Base-by-base conservation (phyloP, 768 basidiomycete species). In the Suillus cothurnatus region DNA sequence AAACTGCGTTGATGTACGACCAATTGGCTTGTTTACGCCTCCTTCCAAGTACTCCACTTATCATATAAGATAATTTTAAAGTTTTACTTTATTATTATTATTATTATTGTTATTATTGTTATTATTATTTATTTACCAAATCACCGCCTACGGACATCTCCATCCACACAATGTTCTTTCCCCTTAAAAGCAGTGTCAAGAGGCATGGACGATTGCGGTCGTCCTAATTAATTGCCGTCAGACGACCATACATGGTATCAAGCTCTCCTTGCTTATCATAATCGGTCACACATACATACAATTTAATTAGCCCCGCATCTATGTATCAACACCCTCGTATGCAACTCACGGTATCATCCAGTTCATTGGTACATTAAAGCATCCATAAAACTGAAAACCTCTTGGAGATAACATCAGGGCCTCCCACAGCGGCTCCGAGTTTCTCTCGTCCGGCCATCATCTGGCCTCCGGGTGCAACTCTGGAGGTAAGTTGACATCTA, bases 1-100 rank as follows among this genome's bases (percentile, higher is more conserved):
- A 72, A 72, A 72, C 73, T 72, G 75, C 65, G 77, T 72, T 71
- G 76, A 77, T 77, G 69, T 53, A 28, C 26, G 4, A 31, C 50
- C 38, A 39, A 39, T 28, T 52, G 50, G 52, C 50, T 52, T 52
- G 50, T 45, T 45, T 45, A n/a, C 45, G 45, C 45, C 45, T 49
- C 47, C 47, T 26, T 78, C 70, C 76, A 75, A 74, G 74, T 73
- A 73, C 68, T 67, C 70, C 63, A 38, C 23, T 55, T 60, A n/a
- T 60, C 41, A 61, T 63, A 12, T 19, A 53, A 53, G 8, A 31
- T 53, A 55, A 21, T 55, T 53, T 53, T 31, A 53, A 31, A 53
- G 28, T 53, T 53, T 28, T 52, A 4, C 17, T 31, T 31, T 34
- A n/a, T n/a, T n/a, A n/a, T n/a, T n/a, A n/a, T n/a, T n/a, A n/a